Base-by-base conservation (phyloP, 768 basidiomycete species). In the Chlorophyllum brunneum region DNA sequence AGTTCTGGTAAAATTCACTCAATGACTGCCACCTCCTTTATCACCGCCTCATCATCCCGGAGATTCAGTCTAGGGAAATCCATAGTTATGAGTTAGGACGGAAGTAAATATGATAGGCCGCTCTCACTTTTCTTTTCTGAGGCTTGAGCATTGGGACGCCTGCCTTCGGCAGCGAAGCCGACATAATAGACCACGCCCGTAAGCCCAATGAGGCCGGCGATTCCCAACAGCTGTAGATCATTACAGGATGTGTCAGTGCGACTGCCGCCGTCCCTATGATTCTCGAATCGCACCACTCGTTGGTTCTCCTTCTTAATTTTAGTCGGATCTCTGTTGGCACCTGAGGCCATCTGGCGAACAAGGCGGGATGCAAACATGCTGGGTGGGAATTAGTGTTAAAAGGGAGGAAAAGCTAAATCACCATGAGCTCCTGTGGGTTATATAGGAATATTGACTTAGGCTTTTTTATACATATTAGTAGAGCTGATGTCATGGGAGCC, bases 311-410 rank as follows among this genome's bases (percentile, higher is more conserved):
- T 46, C 51, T 13, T 53, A 7, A 53, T 31, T 20, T 24, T 46
- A 2, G 29, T n/a, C 1, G 49, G 49, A 30, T 46, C 51, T 39
- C 39, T 53, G 37, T 37, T 37, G 37, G 51, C 37, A 13, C 51
- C 51, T 8, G 51, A 13, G 23, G 51, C 44, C 51, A 53, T 53
- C 30, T 53, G 51, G 20, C 51, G 51, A 34, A 46, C 44, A 27
- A 53, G 29, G 10, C 51, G 43, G 11, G 51, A 45, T 30, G 44
- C 42, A 39, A 53, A 40, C 51, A 53, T 53, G 42, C 7, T 36
- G 22, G 23, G 23, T 16, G 5, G 42, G n/a, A 26, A 10, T 33
- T 9, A 24, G 42, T 44, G 16, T n/a, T 26, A n/a, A n/a, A 37
- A 34, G 10, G n/a, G 23, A 30, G 30, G 18, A 7, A n/a, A 10